A percentile compares a stretch with the other conserved stretches of the same genome.
Evolutionary conservation across 805 yeast genomes (phyloP).

Genomic region (Maudiozyma saulgeensis): DNA sequence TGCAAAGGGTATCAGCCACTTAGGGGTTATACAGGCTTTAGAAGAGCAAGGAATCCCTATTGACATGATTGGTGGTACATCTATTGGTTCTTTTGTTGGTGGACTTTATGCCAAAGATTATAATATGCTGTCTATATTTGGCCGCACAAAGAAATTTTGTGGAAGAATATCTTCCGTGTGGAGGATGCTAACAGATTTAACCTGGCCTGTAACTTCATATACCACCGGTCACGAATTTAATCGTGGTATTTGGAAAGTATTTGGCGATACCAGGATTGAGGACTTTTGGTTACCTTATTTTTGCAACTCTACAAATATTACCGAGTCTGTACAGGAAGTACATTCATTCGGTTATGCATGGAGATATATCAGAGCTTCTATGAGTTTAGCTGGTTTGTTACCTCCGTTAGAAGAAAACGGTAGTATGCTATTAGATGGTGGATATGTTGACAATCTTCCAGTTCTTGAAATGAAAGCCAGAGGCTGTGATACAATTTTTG

Average conservation of each 20-base stretch:
- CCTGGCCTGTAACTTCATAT: conserved; percentile 89
- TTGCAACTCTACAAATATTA: conserved; percentile 88
- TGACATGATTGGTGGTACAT: conserved; percentile 91
- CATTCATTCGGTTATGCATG: conserved; percentile 90
- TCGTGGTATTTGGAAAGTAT: conserved; percentile 93
- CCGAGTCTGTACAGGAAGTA: conserved; percentile 90
- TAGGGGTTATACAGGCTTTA: conserved; percentile 82
- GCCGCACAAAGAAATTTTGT: conserved; percentile 78
- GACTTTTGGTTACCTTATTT: conserved; percentile 90
- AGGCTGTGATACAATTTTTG: conserved; percentile 81
- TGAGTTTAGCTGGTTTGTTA: conserved; percentile 88
- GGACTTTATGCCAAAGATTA: conserved; percentile 91
- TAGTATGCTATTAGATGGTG: conserved; percentile 90
- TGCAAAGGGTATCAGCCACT: conserved; percentile 86
- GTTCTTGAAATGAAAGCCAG: conserved; percentile 83
- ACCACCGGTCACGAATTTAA: conserved; percentile 96
- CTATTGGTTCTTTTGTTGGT: conserved; percentile 92
- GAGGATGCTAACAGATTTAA: conserved; percentile 76
- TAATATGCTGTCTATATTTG: conserved; percentile 83
- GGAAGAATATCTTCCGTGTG: conserved; percentile 75
- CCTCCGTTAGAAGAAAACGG: conserved; percentile 85
- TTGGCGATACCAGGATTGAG: conserved; percentile 86
- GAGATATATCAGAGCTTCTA: conserved; percentile 91
- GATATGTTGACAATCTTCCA: conserved; percentile 88
- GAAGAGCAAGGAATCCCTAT: conserved; percentile 91